Base-by-base conservation (phyloP, 2,329 filamentous ascomycete genomes). In the Ceratocystis colombiana region DNA sequence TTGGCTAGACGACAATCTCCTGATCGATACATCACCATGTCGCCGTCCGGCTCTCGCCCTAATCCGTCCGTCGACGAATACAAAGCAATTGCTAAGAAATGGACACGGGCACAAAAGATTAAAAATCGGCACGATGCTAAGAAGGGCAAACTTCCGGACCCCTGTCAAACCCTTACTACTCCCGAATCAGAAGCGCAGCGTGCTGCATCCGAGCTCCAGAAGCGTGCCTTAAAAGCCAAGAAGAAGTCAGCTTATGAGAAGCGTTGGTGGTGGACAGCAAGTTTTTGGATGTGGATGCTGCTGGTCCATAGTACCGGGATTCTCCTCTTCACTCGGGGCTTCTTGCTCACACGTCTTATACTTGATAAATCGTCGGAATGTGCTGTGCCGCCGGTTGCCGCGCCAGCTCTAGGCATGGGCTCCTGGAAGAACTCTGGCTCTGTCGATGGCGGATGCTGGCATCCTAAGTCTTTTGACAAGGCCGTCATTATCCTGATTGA, bases 271-370 rank as follows among this genome's bases (percentile, higher is more conserved):
- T 85, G 83, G 83, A 80, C 82, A 1, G 77, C 86, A 44, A 83
- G 79, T 46, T 89, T 92, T 74, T 89, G 90, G 79, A 73, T 79
- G 48, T 86, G 86, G 79, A 77, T 92, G 73, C 76, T 89, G 74
- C 84, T 77, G 70, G 82, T 96, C 50, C 94, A 99, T 74, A 79
- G 83, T 59, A 79, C 88, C 45, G 93, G 91, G 68, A 87, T 97
- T 71, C 89, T 88, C 73, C 88, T 96, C 73, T 99, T 99, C 77
- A 96, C 90, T 30, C 91, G 88, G 74, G 94, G 94, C 46, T 99
- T 99, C 76, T 84, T 99, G 69, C 83, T 99, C 70, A 96, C 93
- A 66, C 85, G 94, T 67, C 78, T 90, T 69, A 87, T 93, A 64
- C 80, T 94, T 67, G 86, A 90, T 69, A 84, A 90, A 72, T 88